phyloP scores from a whole-genome alignment of 345 rosid genomes.

The Cardamine chenopodiifolia region DNA sequence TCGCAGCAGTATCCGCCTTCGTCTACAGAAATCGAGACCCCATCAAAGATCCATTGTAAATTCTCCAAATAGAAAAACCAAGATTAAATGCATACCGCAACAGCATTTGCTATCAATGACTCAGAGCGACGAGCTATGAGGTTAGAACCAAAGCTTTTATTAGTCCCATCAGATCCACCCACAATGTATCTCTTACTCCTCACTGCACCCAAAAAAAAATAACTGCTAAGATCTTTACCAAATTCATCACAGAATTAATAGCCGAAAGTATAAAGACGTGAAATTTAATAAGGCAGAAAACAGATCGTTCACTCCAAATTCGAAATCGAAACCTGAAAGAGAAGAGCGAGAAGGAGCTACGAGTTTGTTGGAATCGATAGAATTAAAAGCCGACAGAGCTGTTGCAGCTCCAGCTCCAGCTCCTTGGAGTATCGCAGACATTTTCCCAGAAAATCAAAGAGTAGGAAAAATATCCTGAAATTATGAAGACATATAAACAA shows the following conservation, averaged over 20 bases:
- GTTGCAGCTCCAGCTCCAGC: constrained; percentile 52
- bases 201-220: constrained; percentile 41
- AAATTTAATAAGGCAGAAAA: too few species aligned
- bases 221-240: neutral
- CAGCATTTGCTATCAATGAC: constrained; percentile 63
- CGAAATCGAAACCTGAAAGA: constrained; percentile 45
- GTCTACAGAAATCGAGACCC: constrained; percentile 43
- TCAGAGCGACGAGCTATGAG: constrained; percentile 45
- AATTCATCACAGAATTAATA: neutral
- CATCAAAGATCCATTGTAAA: constrained; percentile 6
- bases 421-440: constrained; percentile 72
- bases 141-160: constrained; percentile 42
- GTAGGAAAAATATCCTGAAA: neutral
- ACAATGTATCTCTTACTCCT: constrained; percentile 49
- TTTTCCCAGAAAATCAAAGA: constrained; percentile 31
- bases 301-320: neutral
- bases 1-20: constrained; percentile 53
- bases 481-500: neutral
- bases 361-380: constrained; percentile 53
- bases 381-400: constrained; percentile 49
- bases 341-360: constrained; percentile 43
- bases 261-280: too few species aligned
- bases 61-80: neutral
- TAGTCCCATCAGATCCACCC: constrained; percentile 62
- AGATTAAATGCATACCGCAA: constrained; percentile 50